Conservation (phyloP, 2,329 filamentous ascomycete genomes). For the Xylariaceae sp. region DNA sequence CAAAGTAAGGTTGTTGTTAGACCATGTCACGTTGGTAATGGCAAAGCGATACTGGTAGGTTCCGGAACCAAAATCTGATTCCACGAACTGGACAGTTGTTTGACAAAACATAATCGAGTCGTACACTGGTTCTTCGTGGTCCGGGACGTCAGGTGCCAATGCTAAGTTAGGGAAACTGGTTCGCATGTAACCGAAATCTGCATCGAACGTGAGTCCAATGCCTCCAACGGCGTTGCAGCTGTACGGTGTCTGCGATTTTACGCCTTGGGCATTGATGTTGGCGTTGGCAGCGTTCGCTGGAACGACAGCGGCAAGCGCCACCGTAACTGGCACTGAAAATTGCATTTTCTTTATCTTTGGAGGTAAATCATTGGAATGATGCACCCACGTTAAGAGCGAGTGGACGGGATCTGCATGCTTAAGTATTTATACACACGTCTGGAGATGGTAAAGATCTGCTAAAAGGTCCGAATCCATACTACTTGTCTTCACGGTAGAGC, state of each 20-base stretch:
- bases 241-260: constrained; percentile 11
- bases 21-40: constrained; percentile 12
- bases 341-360: no score
- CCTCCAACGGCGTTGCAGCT: constrained; percentile 13
- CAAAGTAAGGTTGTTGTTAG: constrained; percentile 10
- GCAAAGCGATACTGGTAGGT: constrained; percentile 10
- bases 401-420: no score
- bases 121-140: constrained; percentile 12
- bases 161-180: constrained; percentile 11
- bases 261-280: constrained; percentile 5
- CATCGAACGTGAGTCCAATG: constrained; percentile 4
- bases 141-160: constrained; percentile 12
- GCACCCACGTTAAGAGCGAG: no score
- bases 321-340: no score
- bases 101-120: constrained; percentile 11
- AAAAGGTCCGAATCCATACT: no score
- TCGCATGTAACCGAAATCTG: constrained; percentile 12
- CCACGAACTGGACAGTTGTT: constrained; percentile 8
- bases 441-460: no score
- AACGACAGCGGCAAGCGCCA: constrained; percentile 4
- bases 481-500: no score
- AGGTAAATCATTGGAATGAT: no score
- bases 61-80: constrained; percentile 10
- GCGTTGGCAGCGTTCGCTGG: constrained; percentile 4
- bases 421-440: no score